These are phyloP conservation scores for Gossypium schwendimanii DNA, from an alignment of 441 rosid species.

Conservation along the genomic window DNA sequence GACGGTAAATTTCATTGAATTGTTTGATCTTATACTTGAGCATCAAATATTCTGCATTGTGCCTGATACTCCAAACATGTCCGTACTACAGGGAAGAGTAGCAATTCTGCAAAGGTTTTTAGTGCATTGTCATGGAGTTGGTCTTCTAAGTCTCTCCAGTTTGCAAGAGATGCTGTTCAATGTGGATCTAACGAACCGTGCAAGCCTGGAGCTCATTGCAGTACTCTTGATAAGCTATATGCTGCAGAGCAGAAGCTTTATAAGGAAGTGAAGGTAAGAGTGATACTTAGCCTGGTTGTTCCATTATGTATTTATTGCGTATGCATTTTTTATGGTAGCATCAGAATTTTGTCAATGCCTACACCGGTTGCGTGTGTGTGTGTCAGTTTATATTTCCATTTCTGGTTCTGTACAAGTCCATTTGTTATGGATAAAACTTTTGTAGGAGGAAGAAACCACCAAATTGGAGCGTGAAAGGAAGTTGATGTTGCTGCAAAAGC, in stretches of 20 bases:
- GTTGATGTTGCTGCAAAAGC: conserved; percentile 53
- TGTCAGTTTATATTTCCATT: conserved; percentile 6
- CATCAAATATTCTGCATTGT: not conserved
- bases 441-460: conserved; percentile 68
- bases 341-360: not conserved
- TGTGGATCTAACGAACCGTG: conserved; percentile 56
- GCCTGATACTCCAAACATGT: not conserved
- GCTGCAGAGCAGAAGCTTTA: conserved; percentile 72
- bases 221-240: conserved; percentile 71
- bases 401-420: not conserved
- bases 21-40: not conserved
- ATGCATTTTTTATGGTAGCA: not conserved
- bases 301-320: conserved; percentile 11
- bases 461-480: conserved; percentile 72
- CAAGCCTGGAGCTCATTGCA: conserved; percentile 77
- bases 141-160: conserved; percentile 75
- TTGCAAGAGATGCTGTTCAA: conserved; percentile 35
- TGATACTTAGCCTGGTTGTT: conserved; percentile 14
- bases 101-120: conserved; percentile 78
- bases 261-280: conserved; percentile 66
- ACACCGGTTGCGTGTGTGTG: not conserved
- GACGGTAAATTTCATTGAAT: not conserved
- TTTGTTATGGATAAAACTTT: not conserved
- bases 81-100: conserved; percentile 58
- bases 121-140: conserved; percentile 87